A percentile compares a stretch with the other conserved stretches of the same genome.
These are phyloP conservation scores for Botrytis cinerea DNA, from an alignment of 2,329 filamentous ascomycete species.

Conservation along the genomic window DNA sequence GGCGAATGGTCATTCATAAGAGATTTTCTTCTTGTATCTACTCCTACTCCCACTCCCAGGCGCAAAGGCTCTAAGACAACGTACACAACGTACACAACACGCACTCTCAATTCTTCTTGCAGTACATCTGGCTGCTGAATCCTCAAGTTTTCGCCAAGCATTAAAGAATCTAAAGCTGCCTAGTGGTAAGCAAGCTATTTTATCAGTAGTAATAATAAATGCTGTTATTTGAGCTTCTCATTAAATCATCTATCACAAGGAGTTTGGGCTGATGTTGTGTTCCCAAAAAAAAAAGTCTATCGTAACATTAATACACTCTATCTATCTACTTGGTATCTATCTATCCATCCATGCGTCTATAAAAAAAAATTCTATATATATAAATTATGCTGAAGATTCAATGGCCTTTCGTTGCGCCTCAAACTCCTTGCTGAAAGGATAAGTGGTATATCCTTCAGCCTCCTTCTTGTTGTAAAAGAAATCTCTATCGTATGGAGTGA, in stretches of 20 bases:
- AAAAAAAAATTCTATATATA: neutral
- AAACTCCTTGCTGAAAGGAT: conserved; percentile 41
- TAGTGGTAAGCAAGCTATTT: neutral
- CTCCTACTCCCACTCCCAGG: too few relatives aligned
- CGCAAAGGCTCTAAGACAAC: too few relatives aligned
- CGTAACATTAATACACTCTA: neutral
- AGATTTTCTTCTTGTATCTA: too few relatives aligned
- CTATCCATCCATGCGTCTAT: neutral
- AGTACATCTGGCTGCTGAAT: neutral
- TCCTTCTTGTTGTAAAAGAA: conserved; percentile 43
- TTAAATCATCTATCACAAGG: neutral
- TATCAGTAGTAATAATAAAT: neutral
- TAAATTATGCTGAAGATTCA: neutral
- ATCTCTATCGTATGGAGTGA: conserved; percentile 46
- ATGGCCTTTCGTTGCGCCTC: conserved; percentile 26
- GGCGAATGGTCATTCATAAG: too few relatives aligned
- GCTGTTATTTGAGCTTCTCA: neutral
- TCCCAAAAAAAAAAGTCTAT: neutral
- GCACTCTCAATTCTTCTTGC: too few relatives aligned
- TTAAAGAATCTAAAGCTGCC: neutral
- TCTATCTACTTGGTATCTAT: neutral
- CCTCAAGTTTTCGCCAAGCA: neutral
- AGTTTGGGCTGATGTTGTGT: too few relatives aligned
- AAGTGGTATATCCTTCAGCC: conserved; percentile 44
- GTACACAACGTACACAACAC: too few relatives aligned